Conservation (phyloP, 1,284 basidiomycete species). For the Mycosarcoma maydis region DNA sequence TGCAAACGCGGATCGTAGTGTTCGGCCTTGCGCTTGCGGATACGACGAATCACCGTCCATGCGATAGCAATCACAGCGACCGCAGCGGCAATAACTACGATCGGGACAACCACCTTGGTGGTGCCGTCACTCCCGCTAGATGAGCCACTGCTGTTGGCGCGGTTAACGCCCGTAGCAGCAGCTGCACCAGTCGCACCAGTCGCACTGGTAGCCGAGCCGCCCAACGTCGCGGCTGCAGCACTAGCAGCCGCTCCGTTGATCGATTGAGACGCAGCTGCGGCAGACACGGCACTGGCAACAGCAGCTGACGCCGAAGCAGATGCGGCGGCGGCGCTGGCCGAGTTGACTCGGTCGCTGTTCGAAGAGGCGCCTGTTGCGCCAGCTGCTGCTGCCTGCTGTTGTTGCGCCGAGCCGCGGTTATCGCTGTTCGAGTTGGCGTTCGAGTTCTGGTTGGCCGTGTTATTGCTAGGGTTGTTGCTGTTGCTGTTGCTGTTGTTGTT, state of each 20-base stretch:
- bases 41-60: conserved; percentile 27
- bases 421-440: conserved; percentile 7
- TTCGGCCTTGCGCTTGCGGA: conserved; percentile 14
- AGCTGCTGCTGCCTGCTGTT: conserved; percentile 17
- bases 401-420: conserved; percentile 2
- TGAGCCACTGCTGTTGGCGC: conserved; percentile 24
- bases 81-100: conserved; percentile 37
- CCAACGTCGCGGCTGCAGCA: conserved; percentile 14
- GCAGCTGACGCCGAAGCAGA: conserved; percentile 24
- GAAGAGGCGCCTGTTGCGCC: conserved; percentile 9
- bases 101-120: conserved; percentile 48
- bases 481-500: conserved; percentile 1
- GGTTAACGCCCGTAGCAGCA: conserved; percentile 19
- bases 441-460: conserved; percentile 14
- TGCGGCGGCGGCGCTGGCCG: conserved; percentile 20
- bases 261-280: conserved; percentile 20
- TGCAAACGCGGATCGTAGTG: conserved; percentile 21
- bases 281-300: conserved; percentile 19
- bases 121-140: conserved; percentile 22
- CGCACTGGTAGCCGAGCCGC: neutral
- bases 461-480: too few relatives aligned
- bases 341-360: conserved; percentile 7
- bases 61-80: conserved; percentile 31
- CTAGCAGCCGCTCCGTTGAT: conserved; percentile 16
- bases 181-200: conserved; percentile 4